These are phyloP conservation scores for Aspergillus sp. DNA, from an alignment of 2,329 filamentous ascomycete genomes.

Conservation along the genomic window DNA sequence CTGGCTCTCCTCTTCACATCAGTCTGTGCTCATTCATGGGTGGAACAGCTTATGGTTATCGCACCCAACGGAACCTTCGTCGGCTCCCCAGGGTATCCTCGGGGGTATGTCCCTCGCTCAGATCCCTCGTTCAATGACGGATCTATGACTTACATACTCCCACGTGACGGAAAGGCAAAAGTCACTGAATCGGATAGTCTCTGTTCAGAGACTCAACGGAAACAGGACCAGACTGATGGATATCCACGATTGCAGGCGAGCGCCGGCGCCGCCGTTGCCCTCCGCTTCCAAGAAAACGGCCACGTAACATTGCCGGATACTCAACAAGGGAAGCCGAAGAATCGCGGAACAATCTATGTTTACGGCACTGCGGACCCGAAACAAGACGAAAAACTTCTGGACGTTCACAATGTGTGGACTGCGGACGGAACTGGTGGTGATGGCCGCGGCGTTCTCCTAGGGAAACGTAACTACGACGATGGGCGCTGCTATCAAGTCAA, in stretches of 20 bases:
- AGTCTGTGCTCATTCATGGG: constrained; percentile 70
- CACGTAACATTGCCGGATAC: constrained; percentile 65
- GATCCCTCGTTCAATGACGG: constrained; percentile 57
- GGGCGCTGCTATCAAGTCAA: constrained; percentile 85
- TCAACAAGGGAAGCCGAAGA: constrained; percentile 60
- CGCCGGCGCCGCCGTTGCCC: constrained; percentile 63
- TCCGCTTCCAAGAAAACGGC: constrained; percentile 73
- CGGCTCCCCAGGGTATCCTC: constrained; percentile 70
- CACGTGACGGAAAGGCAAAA: constrained; percentile 50
- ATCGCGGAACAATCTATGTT: constrained; percentile 71
- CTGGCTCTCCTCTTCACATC: constrained; percentile 29
- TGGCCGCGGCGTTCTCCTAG: constrained; percentile 71
- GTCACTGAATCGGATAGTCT: constrained; percentile 56
- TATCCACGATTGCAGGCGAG: constrained; percentile 63
- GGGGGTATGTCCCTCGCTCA: constrained; percentile 64
- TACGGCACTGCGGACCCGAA: constrained; percentile 68
- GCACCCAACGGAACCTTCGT: constrained; percentile 71
- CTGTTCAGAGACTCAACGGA: constrained; percentile 64
- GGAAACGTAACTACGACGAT: constrained; percentile 82
- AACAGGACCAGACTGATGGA: constrained; percentile 55
- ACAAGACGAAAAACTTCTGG: constrained; percentile 57
- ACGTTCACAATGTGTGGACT: constrained; percentile 76
- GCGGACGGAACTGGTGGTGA: constrained; percentile 77
- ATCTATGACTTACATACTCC: constrained; percentile 64
- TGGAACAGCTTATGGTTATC: constrained; percentile 73